Evolutionary conservation across 805 yeast genomes (phyloP), one percentile per base, ranked within the genome.

Genomic region (Kazachstania martiniae): DNA sequence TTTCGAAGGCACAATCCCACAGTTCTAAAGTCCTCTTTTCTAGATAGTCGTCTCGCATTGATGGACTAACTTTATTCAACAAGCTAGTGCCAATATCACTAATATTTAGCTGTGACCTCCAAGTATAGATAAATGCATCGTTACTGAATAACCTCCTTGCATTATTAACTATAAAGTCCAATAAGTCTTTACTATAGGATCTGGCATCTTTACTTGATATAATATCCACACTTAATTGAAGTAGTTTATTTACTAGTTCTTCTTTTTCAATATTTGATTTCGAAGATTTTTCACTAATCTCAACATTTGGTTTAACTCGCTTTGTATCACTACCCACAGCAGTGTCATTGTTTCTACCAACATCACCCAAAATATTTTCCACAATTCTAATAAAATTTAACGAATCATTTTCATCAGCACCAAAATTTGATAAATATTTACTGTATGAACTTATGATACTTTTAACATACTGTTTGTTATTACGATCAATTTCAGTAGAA

Each of bases 391-490:
- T 24, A 36, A 53, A 29, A 46, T 49, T 26, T 15, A 36, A 14
- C 4, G 12, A 8, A 12, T 8, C 6, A 4, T 28, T 27, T 18
- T 25, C 24, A n/a, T 26, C 23, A 2, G 41, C 37, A 4, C 65
- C 63, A 35, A 61, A 68, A 3, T 37, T 45, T 17, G 56, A 53
- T 3, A 74, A 42, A 41, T 66, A 83, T 12, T 51, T 57, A 3
- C 83, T 80, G 24, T 74, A 59, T 1, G 67, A 52, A 17, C 66
- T 62, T 9, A 82, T 52, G 1, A 79, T 71, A 13, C 67, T 64
- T 30, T 61, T 63, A 32, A 74, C 78, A 53, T 87, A 86, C 1
- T 53, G 67, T 43, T 66, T 68, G 47, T 83, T 84, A 27, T 72
- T 69, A 41, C 93, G 64, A 36, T 69, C 69, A 1, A 80, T 70